Conservation (phyloP, 352 stramenopile species). For the Globisporangium spiculum region DNA sequence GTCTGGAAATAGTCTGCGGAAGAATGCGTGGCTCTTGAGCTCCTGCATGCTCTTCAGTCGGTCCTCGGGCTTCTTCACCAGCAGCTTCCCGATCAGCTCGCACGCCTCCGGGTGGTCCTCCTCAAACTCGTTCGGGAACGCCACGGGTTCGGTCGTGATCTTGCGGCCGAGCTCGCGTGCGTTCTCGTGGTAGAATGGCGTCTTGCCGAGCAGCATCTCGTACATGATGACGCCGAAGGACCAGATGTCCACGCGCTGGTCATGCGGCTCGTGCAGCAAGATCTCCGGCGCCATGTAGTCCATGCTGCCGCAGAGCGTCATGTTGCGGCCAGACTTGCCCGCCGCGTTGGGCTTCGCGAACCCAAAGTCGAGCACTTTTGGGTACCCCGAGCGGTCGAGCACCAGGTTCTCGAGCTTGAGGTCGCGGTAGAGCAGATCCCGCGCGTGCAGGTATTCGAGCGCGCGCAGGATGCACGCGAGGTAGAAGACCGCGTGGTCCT, state of each 20-base stretch:
- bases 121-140: slow-evolving; percentile 70
- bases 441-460: slow-evolving; percentile 69
- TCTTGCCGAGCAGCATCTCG: slow-evolving; percentile 78
- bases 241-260: slow-evolving; percentile 75
- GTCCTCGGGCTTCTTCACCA: slow-evolving; percentile 54
- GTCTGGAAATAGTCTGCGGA: slow-evolving; percentile 35
- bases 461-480: slow-evolving; percentile 83
- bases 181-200: slow-evolving; percentile 88
- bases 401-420: slow-evolving; percentile 91
- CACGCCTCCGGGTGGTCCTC: slow-evolving; percentile 41
- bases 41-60: slow-evolving; percentile 40
- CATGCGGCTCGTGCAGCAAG: slow-evolving; percentile 53
- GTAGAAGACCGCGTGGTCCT: slow-evolving; percentile 86
- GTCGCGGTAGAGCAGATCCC: slow-evolving; percentile 81
- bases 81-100: slow-evolving; percentile 53
- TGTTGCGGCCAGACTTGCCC: slow-evolving; percentile 44
- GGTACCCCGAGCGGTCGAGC: slow-evolving; percentile 86
- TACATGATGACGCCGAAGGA: slow-evolving; percentile 88
- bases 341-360: slow-evolving; percentile 65
- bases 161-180: slow-evolving; percentile 66
- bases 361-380: slow-evolving; percentile 78
- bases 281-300: slow-evolving; percentile 86
- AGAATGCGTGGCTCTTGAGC: slow-evolving; percentile 64
- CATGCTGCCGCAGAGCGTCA: slow-evolving; percentile 75
- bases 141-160: slow-evolving; percentile 65